A percentile compares a stretch with the other conserved stretches of the same genome.
Conservation (phyloP, 2,329 filamentous ascomycete genomes). For the Exophiala phaeomuriformis region DNA sequence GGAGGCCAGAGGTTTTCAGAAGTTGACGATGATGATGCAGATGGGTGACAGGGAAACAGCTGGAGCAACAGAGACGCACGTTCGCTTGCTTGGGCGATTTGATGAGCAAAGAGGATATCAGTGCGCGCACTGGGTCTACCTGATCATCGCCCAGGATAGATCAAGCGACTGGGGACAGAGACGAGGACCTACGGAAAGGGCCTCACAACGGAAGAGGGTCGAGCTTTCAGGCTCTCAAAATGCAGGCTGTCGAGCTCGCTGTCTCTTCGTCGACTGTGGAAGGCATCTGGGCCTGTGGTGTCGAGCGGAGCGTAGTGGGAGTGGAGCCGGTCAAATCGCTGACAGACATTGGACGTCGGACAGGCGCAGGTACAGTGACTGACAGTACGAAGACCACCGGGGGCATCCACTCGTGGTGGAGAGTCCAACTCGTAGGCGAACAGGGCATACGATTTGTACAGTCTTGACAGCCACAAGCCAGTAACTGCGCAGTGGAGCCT, state of each 20-base stretch:
- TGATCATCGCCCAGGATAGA: neutral
- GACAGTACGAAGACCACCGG: neutral
- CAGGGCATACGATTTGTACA: neutral
- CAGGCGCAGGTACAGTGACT: neutral
- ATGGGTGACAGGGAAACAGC: conserved; percentile 19
- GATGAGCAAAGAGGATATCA: conserved; percentile 3
- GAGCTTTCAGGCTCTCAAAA: too few species aligned
- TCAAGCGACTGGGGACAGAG: neutral
- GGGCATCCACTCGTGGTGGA: neutral
- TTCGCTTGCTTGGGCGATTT: neutral
- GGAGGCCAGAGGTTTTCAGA: neutral
- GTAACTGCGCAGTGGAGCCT: neutral
- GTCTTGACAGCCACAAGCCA: neutral
- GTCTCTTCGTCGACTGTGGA: too few species aligned
- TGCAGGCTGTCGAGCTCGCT: too few species aligned
- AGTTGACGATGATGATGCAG: conserved; percentile 8
- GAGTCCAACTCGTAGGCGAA: neutral
- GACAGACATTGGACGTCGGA: conserved; percentile 1
- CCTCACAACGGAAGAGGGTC: neutral
- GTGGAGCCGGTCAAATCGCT: neutral
- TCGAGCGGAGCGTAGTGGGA: neutral
- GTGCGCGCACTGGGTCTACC: neutral
- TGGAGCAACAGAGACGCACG: conserved; percentile 17
- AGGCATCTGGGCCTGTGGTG: neutral
- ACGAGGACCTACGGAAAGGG: neutral